Evolutionary conservation across 345 rosid genomes (phyloP), one percentile per base, ranked within the genome.

Genomic region (Pugionium dolabratum): DNA sequence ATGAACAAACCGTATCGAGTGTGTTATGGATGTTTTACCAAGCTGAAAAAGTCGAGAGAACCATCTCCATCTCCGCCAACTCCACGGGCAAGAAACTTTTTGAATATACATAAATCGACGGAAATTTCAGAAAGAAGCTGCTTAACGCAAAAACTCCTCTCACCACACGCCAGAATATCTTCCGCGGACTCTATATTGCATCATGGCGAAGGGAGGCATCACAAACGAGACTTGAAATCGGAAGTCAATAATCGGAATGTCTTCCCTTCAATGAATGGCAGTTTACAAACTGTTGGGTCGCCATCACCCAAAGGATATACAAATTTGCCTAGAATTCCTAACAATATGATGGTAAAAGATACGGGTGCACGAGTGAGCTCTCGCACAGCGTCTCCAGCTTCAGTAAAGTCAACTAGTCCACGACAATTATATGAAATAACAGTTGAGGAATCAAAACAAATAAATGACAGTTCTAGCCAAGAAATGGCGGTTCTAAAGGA

Each of bases 1-100:
- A 80, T 76, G 79, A 84, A 67, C 82, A 92, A 87, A 78, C 91
- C 96, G 4, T 86, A 85, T 75, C 80, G 96, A 37, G 96, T 89
- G 39, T 92, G 98, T 69, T 92, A 84, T 59, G 96, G 83, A 61
- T 92, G 98, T 76, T 87, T 80, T 27, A 58, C 78, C 54, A 89
- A 87, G 77, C 81, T 89, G 52, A 85, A 71, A 77, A 87, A 77
- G 62, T 44, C 72, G 29, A 65, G 69, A 11, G 86, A 84, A 54
- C 73, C 33, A 39, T 65, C 70, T 77, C 60, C 76, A 40, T 59
- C 69, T 68, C 39, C 59, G 7, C 79, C 74, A 33, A 68, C 57
- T 62, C 71, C 89, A 33, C 79, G 62, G 61, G 39, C 73, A 43
- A 79, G 76, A 81, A 75, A 61, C 25, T 44, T 71, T 76, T 73